Evolutionary conservation across 1,139 yeast species (phyloP), one percentile per base, ranked within the genome.

Genomic region (Wickerhamomyces sp.): DNA sequence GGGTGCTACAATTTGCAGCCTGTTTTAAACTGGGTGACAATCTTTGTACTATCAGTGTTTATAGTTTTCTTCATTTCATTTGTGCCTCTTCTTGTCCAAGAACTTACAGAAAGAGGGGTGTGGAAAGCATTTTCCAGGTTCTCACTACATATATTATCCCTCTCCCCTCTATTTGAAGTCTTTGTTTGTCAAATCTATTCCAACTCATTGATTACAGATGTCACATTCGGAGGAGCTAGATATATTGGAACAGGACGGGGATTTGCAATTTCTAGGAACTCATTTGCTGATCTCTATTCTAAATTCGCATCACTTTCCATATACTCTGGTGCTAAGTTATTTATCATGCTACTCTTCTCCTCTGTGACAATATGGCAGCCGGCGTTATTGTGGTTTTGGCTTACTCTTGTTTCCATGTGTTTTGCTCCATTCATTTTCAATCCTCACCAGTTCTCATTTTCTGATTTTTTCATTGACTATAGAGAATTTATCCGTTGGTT

Each of bases 201-300:
- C 0, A 78, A 78, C 50, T 75, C 95, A 0, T 70, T 89, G 51
- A 66, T 78, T 31, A 78, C 78, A 41, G 90, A 88, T 61, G 67
- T 89, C 34, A 73, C 84, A 0, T 75, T 84, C 61, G 96, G 96
- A 0, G 94, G 94, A 34, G 96, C 96, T 0, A 73, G 74, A 53
- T 89, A 89, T 59, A 81, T 89, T 45, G 78, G 94, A 1, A 87
- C 96, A 0, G 96, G 96, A 0, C 65, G 96, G 59, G 94, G 94
- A 0, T 83, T 88, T 67, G 94, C 96, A 1, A 86, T 85, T 10
- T 67, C 82, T 0, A 69, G 96, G 53, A 63, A 75, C 6, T 73
- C 83, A 3, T 86, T 88, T 57, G 64, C 78, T 7, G 61, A 65
- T 2, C 67, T 89, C 6, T 89, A 81, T 58, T 69, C 88, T 0